Conservation (phyloP, 495 filamentous ascomycete genomes). For the Aspergillus steynii region DNA sequence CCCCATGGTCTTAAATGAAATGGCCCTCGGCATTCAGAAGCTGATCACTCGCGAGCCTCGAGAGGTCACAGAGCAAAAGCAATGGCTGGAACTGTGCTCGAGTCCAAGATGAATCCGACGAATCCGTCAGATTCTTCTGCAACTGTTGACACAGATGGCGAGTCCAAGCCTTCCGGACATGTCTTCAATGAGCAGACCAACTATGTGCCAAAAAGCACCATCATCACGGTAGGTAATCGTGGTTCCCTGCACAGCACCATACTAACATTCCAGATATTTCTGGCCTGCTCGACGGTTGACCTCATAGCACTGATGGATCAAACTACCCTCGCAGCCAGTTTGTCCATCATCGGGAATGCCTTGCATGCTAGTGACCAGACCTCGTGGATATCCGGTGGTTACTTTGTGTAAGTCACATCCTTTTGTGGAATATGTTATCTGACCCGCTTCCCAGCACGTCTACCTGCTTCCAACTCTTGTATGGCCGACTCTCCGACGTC, state of each 20-base stretch:
- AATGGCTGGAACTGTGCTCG: conserved; percentile 2
- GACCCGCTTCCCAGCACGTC: conserved; percentile 38
- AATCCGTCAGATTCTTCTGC: background rate
- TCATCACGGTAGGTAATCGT: conserved; percentile 44
- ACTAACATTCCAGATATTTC: conserved; percentile 44
- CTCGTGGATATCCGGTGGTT: conserved; percentile 56
- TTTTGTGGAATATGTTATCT: background rate
- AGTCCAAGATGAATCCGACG: conserved; percentile 1
- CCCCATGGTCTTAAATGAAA: background rate
- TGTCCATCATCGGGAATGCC: conserved; percentile 51
- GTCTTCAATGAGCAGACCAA: conserved; percentile 57
- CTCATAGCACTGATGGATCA: conserved; percentile 56
- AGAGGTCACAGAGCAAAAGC: background rate
- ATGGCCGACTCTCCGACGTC: conserved; percentile 57
- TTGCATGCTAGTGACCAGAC: conserved; percentile 48
- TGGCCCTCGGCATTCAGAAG: background rate
- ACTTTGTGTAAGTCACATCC: conserved; percentile 46
- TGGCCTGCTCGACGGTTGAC: conserved; percentile 57
- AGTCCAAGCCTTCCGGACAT: conserved; percentile 19
- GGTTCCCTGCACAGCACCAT: background rate
- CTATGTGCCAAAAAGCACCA: conserved; percentile 50
- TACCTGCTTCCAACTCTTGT: conserved; percentile 56
- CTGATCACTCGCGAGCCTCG: background rate
- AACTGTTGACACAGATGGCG: conserved; percentile 4
- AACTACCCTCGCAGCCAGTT: conserved; percentile 52